phyloP scores from a whole-genome alignment of 2,329 filamentous ascomycete genomes.

The Phialemoniopsis sp. region DNA sequence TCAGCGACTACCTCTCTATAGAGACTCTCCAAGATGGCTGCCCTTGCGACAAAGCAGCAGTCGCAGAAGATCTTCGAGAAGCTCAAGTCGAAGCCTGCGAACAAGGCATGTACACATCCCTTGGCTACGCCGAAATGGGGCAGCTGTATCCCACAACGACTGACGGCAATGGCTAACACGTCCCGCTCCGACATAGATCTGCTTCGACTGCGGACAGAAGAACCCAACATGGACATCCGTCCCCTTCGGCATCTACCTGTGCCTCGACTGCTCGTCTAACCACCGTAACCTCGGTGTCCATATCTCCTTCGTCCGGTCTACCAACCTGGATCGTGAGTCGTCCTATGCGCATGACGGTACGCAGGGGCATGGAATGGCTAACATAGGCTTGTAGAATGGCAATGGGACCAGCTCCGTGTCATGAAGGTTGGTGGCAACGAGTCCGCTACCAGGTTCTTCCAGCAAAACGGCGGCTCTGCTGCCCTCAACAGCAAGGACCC shows the following conservation, averaged over 20 bases:
- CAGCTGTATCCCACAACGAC: neutral
- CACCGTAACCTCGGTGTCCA: slow-evolving; percentile 97
- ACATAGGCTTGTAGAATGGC: slow-evolving; percentile 66
- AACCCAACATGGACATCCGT: slow-evolving; percentile 99
- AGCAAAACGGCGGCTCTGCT: slow-evolving; percentile 89
- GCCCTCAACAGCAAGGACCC: slow-evolving; percentile 94
- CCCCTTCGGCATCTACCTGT: slow-evolving; percentile 92
- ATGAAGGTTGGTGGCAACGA: slow-evolving; percentile 99
- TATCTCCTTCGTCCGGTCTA: slow-evolving; percentile 98
- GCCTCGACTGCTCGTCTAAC: slow-evolving; percentile 94
- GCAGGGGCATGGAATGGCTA: slow-evolving; percentile 9
- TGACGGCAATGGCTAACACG: slow-evolving; percentile 11
- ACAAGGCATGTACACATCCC: slow-evolving; percentile 65
- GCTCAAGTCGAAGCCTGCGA: slow-evolving; percentile 87
- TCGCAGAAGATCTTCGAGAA: slow-evolving; percentile 98
- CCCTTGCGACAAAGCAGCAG: slow-evolving; percentile 82
- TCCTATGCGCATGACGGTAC: neutral
- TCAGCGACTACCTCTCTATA: neutral
- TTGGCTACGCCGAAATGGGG: neutral
- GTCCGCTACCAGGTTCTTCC: slow-evolving; percentile 97
- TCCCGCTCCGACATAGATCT: slow-evolving; percentile 57
- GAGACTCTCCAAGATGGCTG: slow-evolving; percentile 47
- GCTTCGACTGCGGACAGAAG: slow-evolving; percentile 97
- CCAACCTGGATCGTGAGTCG: slow-evolving; percentile 91
- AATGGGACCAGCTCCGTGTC: slow-evolving; percentile 95